These are phyloP conservation scores for Monosporascus cannonballus DNA, from an alignment of 2,329 filamentous ascomycete species.

Conservation along the genomic window DNA sequence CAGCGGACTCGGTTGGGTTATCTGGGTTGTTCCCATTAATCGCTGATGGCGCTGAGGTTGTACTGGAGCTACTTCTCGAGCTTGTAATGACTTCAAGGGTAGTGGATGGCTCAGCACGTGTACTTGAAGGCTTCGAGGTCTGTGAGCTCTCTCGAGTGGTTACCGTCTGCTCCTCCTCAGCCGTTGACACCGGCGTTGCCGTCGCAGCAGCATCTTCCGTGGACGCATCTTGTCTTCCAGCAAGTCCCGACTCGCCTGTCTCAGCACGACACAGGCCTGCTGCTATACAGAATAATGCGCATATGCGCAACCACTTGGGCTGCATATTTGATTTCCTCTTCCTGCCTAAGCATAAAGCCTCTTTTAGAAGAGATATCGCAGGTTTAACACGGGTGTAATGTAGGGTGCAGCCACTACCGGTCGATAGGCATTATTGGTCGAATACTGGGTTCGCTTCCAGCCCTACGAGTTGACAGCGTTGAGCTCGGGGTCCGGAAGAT, in stretches of 20 bases:
- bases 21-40: slow-evolving; percentile 25
- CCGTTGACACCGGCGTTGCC: slow-evolving; percentile 10
- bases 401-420: slow-evolving; percentile 8
- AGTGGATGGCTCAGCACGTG: slow-evolving; percentile 4
- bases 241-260: slow-evolving; percentile 26
- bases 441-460: neutral
- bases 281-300: slow-evolving; percentile 33
- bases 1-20: slow-evolving; percentile 12
- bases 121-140: slow-evolving; percentile 1
- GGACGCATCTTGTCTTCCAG: slow-evolving; percentile 30
- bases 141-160: slow-evolving; percentile 8
- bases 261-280: slow-evolving; percentile 31
- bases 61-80: slow-evolving; percentile 5
- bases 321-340: slow-evolving; percentile 24
- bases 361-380: neutral
- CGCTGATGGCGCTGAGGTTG: slow-evolving; percentile 22
- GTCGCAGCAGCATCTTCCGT: slow-evolving; percentile 11
- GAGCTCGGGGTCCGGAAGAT: neutral
- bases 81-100: slow-evolving; percentile 8
- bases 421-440: slow-evolving; percentile 6
- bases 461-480: neutral
- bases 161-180: slow-evolving; percentile 5
- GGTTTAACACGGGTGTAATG: neutral
- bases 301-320: slow-evolving; percentile 25
- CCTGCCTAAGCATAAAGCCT: neutral